A percentile compares a stretch with the other conserved stretches of the same genome.
These are phyloP conservation scores for Jamesozyma hellenica DNA, from an alignment of 805 yeast species.

Conservation along the genomic window DNA sequence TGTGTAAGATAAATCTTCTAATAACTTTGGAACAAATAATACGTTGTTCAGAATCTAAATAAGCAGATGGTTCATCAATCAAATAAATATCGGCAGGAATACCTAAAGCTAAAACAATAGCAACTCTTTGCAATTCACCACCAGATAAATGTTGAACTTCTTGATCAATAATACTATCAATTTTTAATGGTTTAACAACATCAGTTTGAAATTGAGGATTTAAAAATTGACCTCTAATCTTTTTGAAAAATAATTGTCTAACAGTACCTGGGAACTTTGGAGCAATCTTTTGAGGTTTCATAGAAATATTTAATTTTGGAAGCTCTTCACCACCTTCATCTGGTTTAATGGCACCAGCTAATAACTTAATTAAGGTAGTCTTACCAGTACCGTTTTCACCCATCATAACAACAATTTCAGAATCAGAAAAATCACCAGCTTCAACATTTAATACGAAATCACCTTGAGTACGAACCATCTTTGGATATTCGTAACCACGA, in stretches of 20 bases:
- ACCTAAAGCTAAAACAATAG: conserved; percentile 92
- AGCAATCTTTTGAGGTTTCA: conserved; percentile 99
- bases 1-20: conserved; percentile 89
- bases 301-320: conserved; percentile 84
- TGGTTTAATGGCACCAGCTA: conserved; percentile 88
- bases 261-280: conserved; percentile 99
- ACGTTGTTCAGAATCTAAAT: conserved; percentile 99
- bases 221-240: conserved; percentile 86
- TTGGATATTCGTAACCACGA: conserved; percentile 66
- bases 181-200: conserved; percentile 88
- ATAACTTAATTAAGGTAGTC: conserved; percentile 89
- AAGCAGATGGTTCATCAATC: conserved; percentile 98
- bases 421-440: conserved; percentile 85
- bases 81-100: conserved; percentile 89
- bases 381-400: conserved; percentile 99
- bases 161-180: conserved; percentile 91
- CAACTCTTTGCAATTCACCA: conserved; percentile 99
- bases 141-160: conserved; percentile 97
- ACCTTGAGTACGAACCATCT: conserved; percentile 87
- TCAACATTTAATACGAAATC: conserved; percentile 81
- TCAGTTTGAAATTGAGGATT: conserved; percentile 98
- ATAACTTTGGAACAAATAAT: conserved; percentile 97
- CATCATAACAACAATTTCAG: conserved; percentile 97
- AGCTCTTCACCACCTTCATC: conserved; percentile 67
- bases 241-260: conserved; percentile 92